phyloP scores from a whole-genome alignment of 2,329 filamentous ascomycete species.

The Fonsecaea erecta region DNA sequence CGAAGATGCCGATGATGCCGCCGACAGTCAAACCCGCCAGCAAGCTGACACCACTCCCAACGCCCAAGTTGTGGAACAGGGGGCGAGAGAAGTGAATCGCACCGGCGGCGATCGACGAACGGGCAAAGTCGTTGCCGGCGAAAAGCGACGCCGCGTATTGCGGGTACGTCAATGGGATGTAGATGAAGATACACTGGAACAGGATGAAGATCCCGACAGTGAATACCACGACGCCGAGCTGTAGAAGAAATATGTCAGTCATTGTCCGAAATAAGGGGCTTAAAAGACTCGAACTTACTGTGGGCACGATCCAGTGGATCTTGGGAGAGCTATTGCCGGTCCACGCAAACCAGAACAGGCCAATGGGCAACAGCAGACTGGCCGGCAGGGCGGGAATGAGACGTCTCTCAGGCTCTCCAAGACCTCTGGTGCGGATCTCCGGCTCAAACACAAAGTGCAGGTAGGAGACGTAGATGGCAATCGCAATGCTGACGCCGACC shows the following conservation, averaged over 20 bases:
- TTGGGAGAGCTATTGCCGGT: conserved; percentile 36
- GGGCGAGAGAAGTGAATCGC: conserved; percentile 45
- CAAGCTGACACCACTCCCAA: conserved; percentile 43
- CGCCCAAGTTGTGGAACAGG: conserved; percentile 43
- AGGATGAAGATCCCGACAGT: conserved; percentile 44
- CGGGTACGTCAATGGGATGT: conserved; percentile 48
- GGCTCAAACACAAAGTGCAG: conserved; percentile 58
- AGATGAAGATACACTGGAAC: conserved; percentile 51
- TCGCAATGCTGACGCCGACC: conserved; percentile 60
- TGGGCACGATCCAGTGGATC: conserved; percentile 48
- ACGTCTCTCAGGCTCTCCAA: conserved; percentile 58
- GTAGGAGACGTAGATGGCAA: conserved; percentile 57
- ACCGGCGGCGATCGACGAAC: conserved; percentile 42
- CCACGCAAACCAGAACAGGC: conserved; percentile 60
- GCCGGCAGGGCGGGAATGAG: conserved; percentile 58
- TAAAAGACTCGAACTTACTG: conserved; percentile 27
- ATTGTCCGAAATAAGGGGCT: background rate
- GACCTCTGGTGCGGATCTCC: conserved; percentile 48
- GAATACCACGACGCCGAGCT: conserved; percentile 21
- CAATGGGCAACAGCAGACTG: conserved; percentile 57
- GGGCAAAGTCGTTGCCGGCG: conserved; percentile 45
- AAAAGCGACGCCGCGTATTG: conserved; percentile 44
- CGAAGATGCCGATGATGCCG: conserved; percentile 44
- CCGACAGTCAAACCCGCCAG: conserved; percentile 46
- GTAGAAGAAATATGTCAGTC: background rate